phyloP scores from a whole-genome alignment of 192 early-diverging fungal species.

The Gonapodya prolifera region DNA sequence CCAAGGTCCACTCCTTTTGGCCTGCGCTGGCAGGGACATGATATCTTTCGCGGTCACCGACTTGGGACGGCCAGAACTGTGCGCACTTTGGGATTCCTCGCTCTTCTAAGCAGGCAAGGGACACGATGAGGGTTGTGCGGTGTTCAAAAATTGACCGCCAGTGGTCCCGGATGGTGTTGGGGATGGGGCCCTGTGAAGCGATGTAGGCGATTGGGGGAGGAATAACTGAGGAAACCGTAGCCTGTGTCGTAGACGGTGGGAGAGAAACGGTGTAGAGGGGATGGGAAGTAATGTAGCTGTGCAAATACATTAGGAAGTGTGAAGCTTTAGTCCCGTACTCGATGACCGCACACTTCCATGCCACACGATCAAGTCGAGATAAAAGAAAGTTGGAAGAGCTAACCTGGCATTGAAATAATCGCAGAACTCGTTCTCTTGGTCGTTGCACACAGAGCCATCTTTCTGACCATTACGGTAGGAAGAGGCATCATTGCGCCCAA shows the following conservation, averaged over 20 bases:
- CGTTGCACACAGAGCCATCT: too few relatives aligned
- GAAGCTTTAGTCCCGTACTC: neutral
- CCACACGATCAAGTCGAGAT: neutral
- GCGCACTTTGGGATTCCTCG: slow-evolving; percentile 61
- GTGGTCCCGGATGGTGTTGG: slow-evolving; percentile 1
- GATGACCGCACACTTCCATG: neutral
- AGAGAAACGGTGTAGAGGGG: neutral
- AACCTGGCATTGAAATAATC: neutral
- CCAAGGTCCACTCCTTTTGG: neutral
- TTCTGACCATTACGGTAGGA: too few relatives aligned
- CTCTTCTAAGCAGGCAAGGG: slow-evolving; percentile 35
- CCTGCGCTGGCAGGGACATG: neutral
- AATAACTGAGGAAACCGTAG: neutral
- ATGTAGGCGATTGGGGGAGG: neutral
- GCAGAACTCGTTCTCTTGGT: neutral
- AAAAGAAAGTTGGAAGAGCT: neutral
- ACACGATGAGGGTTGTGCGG: neutral
- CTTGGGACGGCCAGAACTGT: slow-evolving; percentile 32
- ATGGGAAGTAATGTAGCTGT: neutral
- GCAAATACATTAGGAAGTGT: neutral
- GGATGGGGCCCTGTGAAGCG: slow-evolving; percentile 4
- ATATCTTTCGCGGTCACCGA: neutral
- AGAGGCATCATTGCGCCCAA: neutral
- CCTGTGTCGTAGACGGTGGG: neutral
- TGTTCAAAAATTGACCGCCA: neutral